phyloP scores from a whole-genome alignment of 352 stramenopile genomes.

The Phytophthora colocasiae region DNA sequence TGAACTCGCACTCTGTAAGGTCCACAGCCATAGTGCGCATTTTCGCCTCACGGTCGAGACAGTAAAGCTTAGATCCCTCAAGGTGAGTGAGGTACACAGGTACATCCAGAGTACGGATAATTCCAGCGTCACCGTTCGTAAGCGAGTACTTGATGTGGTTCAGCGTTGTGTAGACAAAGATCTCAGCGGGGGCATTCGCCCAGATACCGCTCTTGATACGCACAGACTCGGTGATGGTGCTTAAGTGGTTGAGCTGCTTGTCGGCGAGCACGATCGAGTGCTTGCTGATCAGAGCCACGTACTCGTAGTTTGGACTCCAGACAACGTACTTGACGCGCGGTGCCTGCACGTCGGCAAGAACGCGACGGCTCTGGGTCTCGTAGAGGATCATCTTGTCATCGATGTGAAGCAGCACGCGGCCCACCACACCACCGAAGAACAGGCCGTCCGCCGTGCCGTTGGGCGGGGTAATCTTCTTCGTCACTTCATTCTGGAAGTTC shows the following conservation, averaged over 20 bases:
- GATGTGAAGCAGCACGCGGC: conserved; percentile 96
- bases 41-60: conserved; percentile 97
- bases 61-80: conserved; percentile 95
- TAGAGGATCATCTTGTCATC: conserved; percentile 99
- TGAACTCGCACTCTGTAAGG: conserved; percentile 99
- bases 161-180: conserved; percentile 99
- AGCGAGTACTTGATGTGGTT: conserved; percentile 95
- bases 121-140: conserved; percentile 95
- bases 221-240: conserved; percentile 97
- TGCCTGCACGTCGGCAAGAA: conserved; percentile 96
- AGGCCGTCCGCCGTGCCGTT: conserved; percentile 95
- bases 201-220: conserved; percentile 95
- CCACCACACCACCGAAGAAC: conserved; percentile 97
- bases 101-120: conserved; percentile 98
- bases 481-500: conserved; percentile 99
- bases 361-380: conserved; percentile 97
- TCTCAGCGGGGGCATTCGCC: conserved; percentile 90
- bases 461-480: conserved; percentile 97
- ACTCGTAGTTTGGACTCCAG: conserved; percentile 97
- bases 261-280: conserved; percentile 97
- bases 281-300: conserved; percentile 98
- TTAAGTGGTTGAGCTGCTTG: conserved; percentile 98
- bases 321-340: conserved; percentile 98
- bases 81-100: conserved; percentile 98
- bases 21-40: conserved; percentile 97